These are phyloP conservation scores for Cucumis cinereus DNA, from an alignment of 306 rosid species.

Conservation along the genomic window DNA sequence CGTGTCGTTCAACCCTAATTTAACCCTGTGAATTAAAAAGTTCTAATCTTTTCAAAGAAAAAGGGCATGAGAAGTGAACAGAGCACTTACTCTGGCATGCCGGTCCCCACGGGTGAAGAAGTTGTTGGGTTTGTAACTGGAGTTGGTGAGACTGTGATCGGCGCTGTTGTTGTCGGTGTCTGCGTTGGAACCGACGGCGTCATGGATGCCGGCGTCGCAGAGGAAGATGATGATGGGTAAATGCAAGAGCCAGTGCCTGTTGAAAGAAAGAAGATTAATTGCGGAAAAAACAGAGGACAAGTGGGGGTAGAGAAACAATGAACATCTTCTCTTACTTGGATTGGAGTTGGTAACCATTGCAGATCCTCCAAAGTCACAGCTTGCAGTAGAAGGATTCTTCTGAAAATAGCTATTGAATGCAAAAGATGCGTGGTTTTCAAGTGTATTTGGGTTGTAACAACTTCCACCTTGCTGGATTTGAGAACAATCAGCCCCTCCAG, in stretches of 20 bases:
- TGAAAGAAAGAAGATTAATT: background rate
- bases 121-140: conserved; percentile 2
- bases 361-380: conserved; percentile 85
- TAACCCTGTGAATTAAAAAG: background rate
- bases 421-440: conserved; percentile 78
- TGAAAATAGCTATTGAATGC: conserved; percentile 82
- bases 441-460: conserved; percentile 57
- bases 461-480: conserved; percentile 69
- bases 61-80: background rate
- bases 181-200: background rate
- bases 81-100: conserved; percentile 3
- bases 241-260: conserved; percentile 14
- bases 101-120: conserved; percentile 8
- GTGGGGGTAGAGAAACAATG: background rate
- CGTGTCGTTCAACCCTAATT: background rate
- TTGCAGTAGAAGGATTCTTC: conserved; percentile 64
- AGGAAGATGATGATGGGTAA: conserved; percentile 11
- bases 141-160: conserved; percentile 3
- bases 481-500: conserved; percentile 47
- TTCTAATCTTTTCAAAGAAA: background rate
- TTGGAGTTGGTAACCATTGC: conserved; percentile 51
- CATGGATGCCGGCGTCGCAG: conserved; percentile 6
- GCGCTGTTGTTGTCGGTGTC: conserved; percentile 5
- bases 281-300: background rate
- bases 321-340: conserved; percentile 43